Evolutionary conservation across 2,329 filamentous ascomycete species (phyloP).

Genomic region (Rhynchosporium secalis): DNA sequence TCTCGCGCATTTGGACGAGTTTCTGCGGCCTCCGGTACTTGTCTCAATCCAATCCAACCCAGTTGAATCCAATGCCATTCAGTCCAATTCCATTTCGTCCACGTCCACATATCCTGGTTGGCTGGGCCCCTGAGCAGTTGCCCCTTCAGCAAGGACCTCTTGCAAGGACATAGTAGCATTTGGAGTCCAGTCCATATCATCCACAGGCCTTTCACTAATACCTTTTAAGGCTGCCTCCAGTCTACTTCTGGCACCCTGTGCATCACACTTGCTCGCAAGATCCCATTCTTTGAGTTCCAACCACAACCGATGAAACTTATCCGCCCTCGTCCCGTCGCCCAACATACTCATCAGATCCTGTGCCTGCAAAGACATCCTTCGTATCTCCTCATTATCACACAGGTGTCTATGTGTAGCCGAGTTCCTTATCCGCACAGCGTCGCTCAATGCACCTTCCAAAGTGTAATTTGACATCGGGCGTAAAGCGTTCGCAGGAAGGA

Average conservation of each 20-base stretch:
- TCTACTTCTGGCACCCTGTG: conserved; percentile 27
- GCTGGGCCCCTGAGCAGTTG: conserved; percentile 8
- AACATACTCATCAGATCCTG: conserved; percentile 38
- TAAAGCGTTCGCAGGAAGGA: conserved; percentile 31
- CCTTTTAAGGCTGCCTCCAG: conserved; percentile 33
- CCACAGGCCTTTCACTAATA: conserved; percentile 36
- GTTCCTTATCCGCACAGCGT: conserved; percentile 38
- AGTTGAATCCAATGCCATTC: conserved; percentile 4
- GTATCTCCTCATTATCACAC: conserved; percentile 34
- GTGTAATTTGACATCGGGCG: conserved; percentile 23
- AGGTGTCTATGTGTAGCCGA: conserved; percentile 38
- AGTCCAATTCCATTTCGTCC: conserved; percentile 32
- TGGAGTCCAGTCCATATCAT: conserved; percentile 41
- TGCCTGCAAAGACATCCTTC: conserved; percentile 33
- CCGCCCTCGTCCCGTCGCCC: conserved; percentile 31
- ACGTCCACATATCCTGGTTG: conserved; percentile 10
- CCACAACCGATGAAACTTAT: conserved; percentile 34
- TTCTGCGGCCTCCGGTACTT: no score
- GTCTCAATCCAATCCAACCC: no score
- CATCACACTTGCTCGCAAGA: conserved; percentile 18
- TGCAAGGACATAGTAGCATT: conserved; percentile 34
- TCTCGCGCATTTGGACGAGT: background rate
- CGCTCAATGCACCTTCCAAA: conserved; percentile 28
- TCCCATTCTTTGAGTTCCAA: conserved; percentile 35
- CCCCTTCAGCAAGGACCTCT: conserved; percentile 26